Percentiles rank a stretch among this genome's conserved stretches.
phyloP scores from a whole-genome alignment of 768 basidiomycete genomes.

The Suillus weaverae region DNA sequence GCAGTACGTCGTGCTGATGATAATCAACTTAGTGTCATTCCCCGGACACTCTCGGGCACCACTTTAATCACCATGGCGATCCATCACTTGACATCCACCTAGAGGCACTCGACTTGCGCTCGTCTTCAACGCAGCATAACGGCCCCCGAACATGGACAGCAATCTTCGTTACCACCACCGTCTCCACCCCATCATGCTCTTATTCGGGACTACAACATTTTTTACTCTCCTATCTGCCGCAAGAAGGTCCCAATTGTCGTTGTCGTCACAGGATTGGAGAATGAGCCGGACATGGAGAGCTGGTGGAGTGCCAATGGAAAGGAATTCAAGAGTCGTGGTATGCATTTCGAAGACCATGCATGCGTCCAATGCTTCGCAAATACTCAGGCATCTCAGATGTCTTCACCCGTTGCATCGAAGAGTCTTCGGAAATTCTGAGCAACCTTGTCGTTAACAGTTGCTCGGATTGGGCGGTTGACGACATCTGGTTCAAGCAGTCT shows the following conservation, averaged over 20 bases:
- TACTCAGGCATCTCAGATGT: constrained; percentile 6
- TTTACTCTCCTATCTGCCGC: constrained; percentile 40
- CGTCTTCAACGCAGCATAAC: not conserved
- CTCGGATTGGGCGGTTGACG: not conserved
- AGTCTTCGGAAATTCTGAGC: constrained; percentile 25
- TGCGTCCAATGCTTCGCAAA: constrained; percentile 37
- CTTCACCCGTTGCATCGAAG: not conserved
- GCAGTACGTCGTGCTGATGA: not conserved
- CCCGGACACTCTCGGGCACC: not conserved
- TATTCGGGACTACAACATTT: constrained; percentile 38
- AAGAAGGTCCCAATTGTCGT: constrained; percentile 39
- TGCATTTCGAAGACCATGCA: constrained; percentile 31
- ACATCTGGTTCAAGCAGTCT: constrained; percentile 7
- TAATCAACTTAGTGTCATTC: not conserved
- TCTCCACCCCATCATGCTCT: constrained; percentile 15
- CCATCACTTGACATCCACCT: not conserved
- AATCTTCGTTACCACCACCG: not conserved
- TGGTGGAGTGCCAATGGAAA: constrained; percentile 37
- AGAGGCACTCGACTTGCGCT: not conserved
- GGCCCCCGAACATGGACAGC: not conserved
- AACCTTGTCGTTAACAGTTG: constrained; percentile 25
- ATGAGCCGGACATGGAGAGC: constrained; percentile 29
- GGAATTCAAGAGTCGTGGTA: constrained; percentile 20
- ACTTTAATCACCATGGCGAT: not conserved
- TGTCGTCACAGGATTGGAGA: constrained; percentile 41